phyloP scores from a whole-genome alignment of 129 eudicot genomes.

The Pulicaria dysenterica region DNA sequence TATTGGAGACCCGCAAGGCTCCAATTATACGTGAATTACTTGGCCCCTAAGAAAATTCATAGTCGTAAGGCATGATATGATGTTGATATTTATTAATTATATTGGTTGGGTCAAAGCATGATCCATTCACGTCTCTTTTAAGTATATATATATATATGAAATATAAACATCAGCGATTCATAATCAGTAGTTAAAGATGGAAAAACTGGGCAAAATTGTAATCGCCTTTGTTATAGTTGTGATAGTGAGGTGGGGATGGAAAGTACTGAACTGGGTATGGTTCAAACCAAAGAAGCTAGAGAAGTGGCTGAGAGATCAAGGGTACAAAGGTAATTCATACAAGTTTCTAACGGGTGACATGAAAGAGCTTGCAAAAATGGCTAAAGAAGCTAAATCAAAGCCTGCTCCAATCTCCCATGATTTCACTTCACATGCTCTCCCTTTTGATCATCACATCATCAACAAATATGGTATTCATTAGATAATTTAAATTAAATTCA shows the following conservation, averaged over 20 bases:
- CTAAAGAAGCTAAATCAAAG: slow-evolving; percentile 22
- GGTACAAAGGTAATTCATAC: slow-evolving; percentile 35
- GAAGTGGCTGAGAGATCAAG: slow-evolving; percentile 33
- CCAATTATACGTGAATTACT: too few species aligned
- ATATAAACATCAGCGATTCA: neutral
- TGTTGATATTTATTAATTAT: too few species aligned
- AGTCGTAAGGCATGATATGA: too few species aligned
- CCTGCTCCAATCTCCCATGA: slow-evolving; percentile 35
- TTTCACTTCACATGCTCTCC: slow-evolving; percentile 30
- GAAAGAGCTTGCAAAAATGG: slow-evolving; percentile 15
- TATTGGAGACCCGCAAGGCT: too few species aligned
- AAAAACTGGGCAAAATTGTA: slow-evolving; percentile 18
- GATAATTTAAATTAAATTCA: neutral
- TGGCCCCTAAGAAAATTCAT: too few species aligned
- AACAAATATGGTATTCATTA: slow-evolving; percentile 39
- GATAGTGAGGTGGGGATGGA: slow-evolving; percentile 32
- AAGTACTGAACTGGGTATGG: slow-evolving; percentile 32
- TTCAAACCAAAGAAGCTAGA: slow-evolving; percentile 37
- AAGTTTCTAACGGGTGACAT: slow-evolving; percentile 38
- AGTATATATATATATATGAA: too few species aligned
- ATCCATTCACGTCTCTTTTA: too few species aligned
- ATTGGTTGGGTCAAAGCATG: too few species aligned
- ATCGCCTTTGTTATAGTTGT: slow-evolving; percentile 17
- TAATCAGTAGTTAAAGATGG: slow-evolving; percentile 12
- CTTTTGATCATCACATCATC: slow-evolving; percentile 33